A percentile compares a stretch with the other conserved stretches of the same genome.
Conservation (phyloP, 352 stramenopile genomes). For the Aphanomyces euteiches region DNA sequence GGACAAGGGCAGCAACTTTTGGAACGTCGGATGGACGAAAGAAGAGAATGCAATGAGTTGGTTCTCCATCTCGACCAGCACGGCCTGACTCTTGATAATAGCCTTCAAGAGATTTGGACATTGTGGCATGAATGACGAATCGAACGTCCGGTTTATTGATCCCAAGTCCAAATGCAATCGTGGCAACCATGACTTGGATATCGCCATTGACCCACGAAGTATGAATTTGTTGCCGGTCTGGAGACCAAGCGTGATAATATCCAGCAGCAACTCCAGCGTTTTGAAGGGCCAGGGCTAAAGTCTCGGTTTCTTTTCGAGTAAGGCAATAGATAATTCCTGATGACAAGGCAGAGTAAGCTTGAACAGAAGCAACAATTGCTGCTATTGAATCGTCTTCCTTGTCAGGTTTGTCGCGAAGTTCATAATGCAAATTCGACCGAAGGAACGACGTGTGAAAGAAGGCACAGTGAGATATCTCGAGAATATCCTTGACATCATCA, state of each 20-base stretch:
- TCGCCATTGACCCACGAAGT: conserved; percentile 49
- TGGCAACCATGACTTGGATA: conserved; percentile 88
- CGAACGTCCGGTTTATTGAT: conserved; percentile 93
- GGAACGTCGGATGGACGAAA: conserved; percentile 75
- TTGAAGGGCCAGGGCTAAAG: conserved; percentile 72
- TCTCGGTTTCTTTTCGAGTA: conserved; percentile 88
- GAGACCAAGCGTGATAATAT: conserved; percentile 86
- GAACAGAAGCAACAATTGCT: conserved; percentile 74
- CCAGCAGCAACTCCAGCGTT: conserved; percentile 67
- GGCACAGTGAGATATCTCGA: conserved; percentile 62
- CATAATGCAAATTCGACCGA: conserved; percentile 88
- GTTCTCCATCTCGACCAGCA: conserved; percentile 91
- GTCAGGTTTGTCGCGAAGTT: conserved; percentile 51
- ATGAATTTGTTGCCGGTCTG: conserved; percentile 66
- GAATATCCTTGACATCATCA: conserved; percentile 65
- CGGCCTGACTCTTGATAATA: conserved; percentile 98
- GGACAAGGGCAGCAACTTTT: conserved; percentile 78
- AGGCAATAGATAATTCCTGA: conserved; percentile 92
- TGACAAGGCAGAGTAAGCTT: conserved; percentile 47
- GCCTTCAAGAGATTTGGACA: conserved; percentile 90
- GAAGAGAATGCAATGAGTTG: conserved; percentile 83
- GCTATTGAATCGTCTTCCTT: conserved; percentile 40
- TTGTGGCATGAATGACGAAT: conserved; percentile 88
- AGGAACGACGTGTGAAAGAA: conserved; percentile 91
- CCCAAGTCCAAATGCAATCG: conserved; percentile 91